Evolutionary conservation across 2,329 filamentous ascomycete genomes (phyloP).

Genomic region (Teratosphaeria epicoccoides): DNA sequence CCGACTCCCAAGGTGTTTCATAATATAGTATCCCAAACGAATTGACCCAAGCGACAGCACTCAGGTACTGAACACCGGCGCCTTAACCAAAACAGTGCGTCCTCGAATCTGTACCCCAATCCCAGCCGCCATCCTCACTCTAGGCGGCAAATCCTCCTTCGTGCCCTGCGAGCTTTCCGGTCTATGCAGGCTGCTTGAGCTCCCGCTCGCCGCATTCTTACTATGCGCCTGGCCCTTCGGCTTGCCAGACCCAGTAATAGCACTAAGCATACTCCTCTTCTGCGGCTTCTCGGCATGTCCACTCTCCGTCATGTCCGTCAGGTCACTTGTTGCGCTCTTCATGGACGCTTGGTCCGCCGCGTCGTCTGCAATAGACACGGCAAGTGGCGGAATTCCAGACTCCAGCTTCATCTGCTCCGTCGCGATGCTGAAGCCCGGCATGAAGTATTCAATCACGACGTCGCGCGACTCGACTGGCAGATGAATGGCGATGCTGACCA

Average conservation of each 20-base stretch:
- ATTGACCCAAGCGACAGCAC: neutral
- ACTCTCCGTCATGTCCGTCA: slow-evolving; percentile 20
- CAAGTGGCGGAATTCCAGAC: slow-evolving; percentile 38
- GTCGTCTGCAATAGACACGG: slow-evolving; percentile 32
- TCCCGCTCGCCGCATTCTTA: slow-evolving; percentile 24
- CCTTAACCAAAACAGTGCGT: slow-evolving; percentile 40
- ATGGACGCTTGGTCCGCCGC: slow-evolving; percentile 32
- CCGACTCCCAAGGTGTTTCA: neutral
- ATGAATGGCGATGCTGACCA: slow-evolving; percentile 74
- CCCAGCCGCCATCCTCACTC: slow-evolving; percentile 39
- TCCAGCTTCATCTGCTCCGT: slow-evolving; percentile 78
- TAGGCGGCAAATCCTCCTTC: slow-evolving; percentile 32
- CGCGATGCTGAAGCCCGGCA: slow-evolving; percentile 62
- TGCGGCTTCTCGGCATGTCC: slow-evolving; percentile 13
- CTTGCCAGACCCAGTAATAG: slow-evolving; percentile 30
- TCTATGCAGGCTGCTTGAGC: slow-evolving; percentile 28
- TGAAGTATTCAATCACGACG: slow-evolving; percentile 74
- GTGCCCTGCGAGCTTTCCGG: slow-evolving; percentile 32
- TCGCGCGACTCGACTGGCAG: slow-evolving; percentile 85
- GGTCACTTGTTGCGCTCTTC: slow-evolving; percentile 27
- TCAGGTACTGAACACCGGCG: slow-evolving; percentile 33
- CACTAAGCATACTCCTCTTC: slow-evolving; percentile 35
- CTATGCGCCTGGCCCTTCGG: slow-evolving; percentile 26
- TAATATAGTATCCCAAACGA: too few species aligned
- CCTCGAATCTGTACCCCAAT: slow-evolving; percentile 39